Base-by-base conservation (phyloP, 192 early-diverging fungal species). In the Spizellomyces sp. region DNA sequence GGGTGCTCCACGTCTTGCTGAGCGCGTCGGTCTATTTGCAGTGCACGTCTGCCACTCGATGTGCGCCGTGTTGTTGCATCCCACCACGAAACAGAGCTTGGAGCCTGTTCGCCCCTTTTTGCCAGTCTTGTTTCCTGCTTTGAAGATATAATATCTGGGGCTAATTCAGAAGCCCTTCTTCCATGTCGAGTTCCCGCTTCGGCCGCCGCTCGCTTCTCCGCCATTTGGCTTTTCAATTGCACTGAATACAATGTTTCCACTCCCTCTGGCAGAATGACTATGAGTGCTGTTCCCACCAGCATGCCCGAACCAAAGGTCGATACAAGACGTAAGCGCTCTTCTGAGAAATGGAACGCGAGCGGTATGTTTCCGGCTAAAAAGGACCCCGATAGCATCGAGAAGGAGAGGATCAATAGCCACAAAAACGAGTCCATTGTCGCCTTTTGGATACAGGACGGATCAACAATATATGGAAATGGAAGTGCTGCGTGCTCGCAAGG, bases 191-290 rank as follows among this genome's bases (percentile, higher is more conserved):
- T 14, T 45, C 9, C 52, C 44, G 48, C 47, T n/a, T 48, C 69
- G 9, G 42, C 10, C 42, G n/a, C 42, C 43, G 27, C 69, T n/a
- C n/a, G 14, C n/a, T 46, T 47, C 45, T 71, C 66, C 10, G n/a
- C 45, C 41, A 15, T 9, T 17, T 15, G 14, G 36, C 5, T 41
- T 14, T 65, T 65, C 64, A 65, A 14, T 44, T 74, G 67, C 9
- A 75, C 76, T 3, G 78, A 56, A 64, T 85, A 87, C 42, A 98
- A 84, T 0, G 95, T 95, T 73, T 96, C 95, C 45, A 98, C 89
- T 36, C 96, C 96, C 77, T 98, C 96, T 6, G 96, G 96, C 63
- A 98, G 80, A 66, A 98, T 96, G 6, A 98, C 94, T n/a, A 92
- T 86, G 36, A 98, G 80, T 0, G 93, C 90, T 6, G 95, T 93